Evolutionary conservation across 2,329 filamentous ascomycete genomes (phyloP), one percentile per base, ranked within the genome.

Genomic region (Elsinoe arachidis): DNA sequence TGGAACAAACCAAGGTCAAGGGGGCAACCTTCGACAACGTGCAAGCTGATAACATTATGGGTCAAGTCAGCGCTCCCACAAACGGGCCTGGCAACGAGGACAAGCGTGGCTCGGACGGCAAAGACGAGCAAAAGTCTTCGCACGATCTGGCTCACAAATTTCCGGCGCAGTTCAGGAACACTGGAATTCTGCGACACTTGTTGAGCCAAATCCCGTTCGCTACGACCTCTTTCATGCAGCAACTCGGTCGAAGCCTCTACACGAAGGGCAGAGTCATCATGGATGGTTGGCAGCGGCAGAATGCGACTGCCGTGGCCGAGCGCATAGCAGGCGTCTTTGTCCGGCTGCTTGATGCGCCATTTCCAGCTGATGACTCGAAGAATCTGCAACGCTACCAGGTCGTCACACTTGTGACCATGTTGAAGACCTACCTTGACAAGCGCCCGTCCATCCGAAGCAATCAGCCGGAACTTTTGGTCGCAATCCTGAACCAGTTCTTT

Each of bases 401-500:
- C 59, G 84, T 90, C 57, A 86, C 90, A 69, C 74, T 96, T 15
- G 85, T 88, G 58, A 85, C 86, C 0, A 76, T 95, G 56, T 84
- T 87, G 38, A 86, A 91, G 66, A 81, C 95, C 70, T 74, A 95
- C 60, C 82, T 93, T 60, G 90, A 95, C 66, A 79, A 60, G 44
- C 26, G 56, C 17, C 35, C 41, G 1, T 75, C 67, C 60, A 77
- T 73, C 58, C 74, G 72, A 65, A 78, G 82, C 76, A 61, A 79
- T 71, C 62, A 74, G 72, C 61, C 76, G 3, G 73, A 77, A 35
- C 62, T 76, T 54, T 68, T 85, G 60, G 87, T 90, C 43, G 80
- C 93, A 26, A 85, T 97, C 35, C 78, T 99, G 21, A 80, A 91
- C 57, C 87, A 90, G 0, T 96, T 99, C 75, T 92, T 91, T 69